These are phyloP conservation scores for Hibiscus trionum DNA, from an alignment of 345 rosid genomes.

Conservation along the genomic window DNA sequence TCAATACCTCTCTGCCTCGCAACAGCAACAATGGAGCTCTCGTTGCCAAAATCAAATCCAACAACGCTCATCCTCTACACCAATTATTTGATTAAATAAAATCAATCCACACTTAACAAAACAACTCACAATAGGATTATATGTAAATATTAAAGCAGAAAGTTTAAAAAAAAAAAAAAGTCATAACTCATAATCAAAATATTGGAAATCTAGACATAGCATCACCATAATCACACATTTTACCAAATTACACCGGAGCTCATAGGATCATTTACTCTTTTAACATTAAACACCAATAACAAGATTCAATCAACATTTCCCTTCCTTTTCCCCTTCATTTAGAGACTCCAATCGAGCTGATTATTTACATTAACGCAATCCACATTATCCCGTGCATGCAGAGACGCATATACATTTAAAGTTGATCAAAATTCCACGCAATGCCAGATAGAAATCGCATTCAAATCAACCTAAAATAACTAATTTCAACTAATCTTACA, in stretches of 20 bases:
- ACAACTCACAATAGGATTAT: background rate
- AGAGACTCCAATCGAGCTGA: background rate
- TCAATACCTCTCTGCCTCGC: slow-evolving; percentile 98
- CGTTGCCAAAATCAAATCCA: slow-evolving; percentile 95
- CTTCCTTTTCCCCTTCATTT: background rate
- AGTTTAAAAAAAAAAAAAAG: background rate
- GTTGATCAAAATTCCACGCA: background rate
- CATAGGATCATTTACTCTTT: background rate
- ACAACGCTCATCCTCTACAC: slow-evolving; percentile 77
- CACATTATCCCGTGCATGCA: background rate
- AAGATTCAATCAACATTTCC: background rate
- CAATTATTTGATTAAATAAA: background rate
- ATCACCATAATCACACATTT: background rate
- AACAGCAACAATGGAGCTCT: slow-evolving; percentile 90
- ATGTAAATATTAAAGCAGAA: background rate
- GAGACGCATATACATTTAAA: background rate
- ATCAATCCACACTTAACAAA: background rate
- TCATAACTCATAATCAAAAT: background rate
- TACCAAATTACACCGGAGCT: background rate
- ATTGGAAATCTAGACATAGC: background rate
- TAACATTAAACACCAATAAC: background rate
- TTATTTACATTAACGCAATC: background rate
- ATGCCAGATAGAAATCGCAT: background rate
- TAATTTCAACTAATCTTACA: background rate
- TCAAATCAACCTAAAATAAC: background rate